These are phyloP conservation scores for Didymella sp. DNA, from an alignment of 2,329 filamentous ascomycete genomes.

Conservation along the genomic window DNA sequence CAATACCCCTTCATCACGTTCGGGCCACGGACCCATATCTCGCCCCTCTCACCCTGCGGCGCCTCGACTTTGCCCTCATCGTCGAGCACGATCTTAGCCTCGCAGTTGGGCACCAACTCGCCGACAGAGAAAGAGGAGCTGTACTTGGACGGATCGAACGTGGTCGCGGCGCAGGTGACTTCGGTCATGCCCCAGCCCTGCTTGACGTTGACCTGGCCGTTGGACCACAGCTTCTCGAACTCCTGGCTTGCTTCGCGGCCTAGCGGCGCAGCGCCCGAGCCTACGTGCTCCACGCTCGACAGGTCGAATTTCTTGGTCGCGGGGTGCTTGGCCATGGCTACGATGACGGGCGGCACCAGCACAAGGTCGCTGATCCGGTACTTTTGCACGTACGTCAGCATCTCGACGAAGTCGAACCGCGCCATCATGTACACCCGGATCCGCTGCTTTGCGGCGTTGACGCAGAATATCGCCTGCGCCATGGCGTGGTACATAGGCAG, in stretches of 20 bases:
- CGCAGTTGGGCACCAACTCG: constrained; percentile 72
- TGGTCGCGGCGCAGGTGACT: constrained; percentile 71
- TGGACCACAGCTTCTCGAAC: constrained; percentile 64
- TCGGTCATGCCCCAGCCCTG: constrained; percentile 94
- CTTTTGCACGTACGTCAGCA: constrained; percentile 71
- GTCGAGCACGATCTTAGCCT: constrained; percentile 68
- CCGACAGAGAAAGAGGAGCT: constrained; percentile 63
- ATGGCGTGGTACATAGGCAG: constrained; percentile 66
- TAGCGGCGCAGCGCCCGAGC: constrained; percentile 72
- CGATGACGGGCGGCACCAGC: constrained; percentile 77
- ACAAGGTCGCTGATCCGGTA: constrained; percentile 72
- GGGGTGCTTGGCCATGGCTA: constrained; percentile 75
- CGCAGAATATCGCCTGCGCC: constrained; percentile 72
- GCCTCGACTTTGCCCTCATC: constrained; percentile 62
- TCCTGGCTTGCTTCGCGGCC: constrained; percentile 55
- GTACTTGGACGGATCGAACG: constrained; percentile 65
- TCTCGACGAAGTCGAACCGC: constrained; percentile 75
- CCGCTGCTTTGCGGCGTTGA: constrained; percentile 62
- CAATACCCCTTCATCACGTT: constrained; percentile 81
- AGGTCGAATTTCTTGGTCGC: constrained; percentile 71
- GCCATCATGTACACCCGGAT: constrained; percentile 79
- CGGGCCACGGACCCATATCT: constrained; percentile 76
- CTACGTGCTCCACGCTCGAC: constrained; percentile 66
- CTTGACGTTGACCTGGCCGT: constrained; percentile 59
- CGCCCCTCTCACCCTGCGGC: constrained; percentile 63